phyloP scores from a whole-genome alignment of 139 green algal genomes.

The Chlamydomonas sphaeroides region DNA sequence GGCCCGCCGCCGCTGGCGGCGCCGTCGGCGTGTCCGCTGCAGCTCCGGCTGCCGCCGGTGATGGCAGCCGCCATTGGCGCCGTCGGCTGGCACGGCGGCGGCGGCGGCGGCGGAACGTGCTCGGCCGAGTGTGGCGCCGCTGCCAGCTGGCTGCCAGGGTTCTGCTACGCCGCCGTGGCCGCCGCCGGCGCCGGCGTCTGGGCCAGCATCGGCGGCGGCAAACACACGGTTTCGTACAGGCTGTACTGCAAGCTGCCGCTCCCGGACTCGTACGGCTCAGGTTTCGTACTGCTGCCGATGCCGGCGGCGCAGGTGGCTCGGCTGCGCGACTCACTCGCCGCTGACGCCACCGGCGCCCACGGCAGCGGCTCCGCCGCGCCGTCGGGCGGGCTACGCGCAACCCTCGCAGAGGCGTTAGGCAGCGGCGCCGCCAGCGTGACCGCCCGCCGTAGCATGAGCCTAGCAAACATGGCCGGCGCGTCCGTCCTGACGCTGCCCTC shows the following conservation, averaged over 20 bases:
- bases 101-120: no score
- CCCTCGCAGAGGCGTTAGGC: no score
- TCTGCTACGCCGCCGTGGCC: background rate
- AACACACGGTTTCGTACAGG: conserved; percentile 8
- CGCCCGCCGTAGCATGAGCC: background rate
- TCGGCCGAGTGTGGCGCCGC: background rate
- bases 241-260: conserved; percentile 23
- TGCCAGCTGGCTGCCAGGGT: background rate
- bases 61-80: no score
- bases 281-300: background rate
- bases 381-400: no score
- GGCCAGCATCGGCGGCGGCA: background rate
- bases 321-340: no score
- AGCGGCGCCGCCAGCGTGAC: background rate
- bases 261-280: conserved; percentile 4
- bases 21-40: background rate
- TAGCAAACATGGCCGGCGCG: no score
- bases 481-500: no score
- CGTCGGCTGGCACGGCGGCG: background rate
- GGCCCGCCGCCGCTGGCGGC: background rate
- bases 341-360: no score
- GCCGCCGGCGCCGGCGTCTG: background rate
- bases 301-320: background rate
- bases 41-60: background rate
- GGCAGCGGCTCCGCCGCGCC: no score